Percentiles rank a stretch among this genome's conserved stretches.
These are phyloP conservation scores for Didymellaceae sp. DNA, from an alignment of 2,329 filamentous ascomycete species.

Conservation along the genomic window DNA sequence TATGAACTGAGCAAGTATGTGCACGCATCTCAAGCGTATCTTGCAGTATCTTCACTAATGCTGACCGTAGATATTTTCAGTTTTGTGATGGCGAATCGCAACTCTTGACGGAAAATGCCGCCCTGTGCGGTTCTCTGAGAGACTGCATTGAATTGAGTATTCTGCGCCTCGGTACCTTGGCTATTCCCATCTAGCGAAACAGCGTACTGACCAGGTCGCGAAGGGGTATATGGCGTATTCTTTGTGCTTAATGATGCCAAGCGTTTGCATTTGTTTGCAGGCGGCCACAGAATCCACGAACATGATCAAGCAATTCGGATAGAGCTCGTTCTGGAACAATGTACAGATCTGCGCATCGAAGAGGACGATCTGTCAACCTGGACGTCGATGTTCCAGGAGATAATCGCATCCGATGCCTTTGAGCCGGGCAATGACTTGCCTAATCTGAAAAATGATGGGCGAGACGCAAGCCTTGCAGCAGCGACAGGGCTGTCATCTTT, in stretches of 20 bases:
- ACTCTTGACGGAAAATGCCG: background rate
- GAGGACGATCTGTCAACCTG: background rate
- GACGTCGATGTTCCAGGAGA: background rate
- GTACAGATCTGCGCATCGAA: background rate
- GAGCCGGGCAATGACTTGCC: background rate
- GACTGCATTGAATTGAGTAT: conserved; percentile 3
- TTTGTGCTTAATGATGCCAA: background rate
- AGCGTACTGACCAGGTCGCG: background rate
- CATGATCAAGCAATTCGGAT: background rate
- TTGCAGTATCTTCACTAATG: background rate
- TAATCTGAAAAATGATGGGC: background rate
- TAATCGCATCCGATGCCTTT: background rate
- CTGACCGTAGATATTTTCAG: conserved; percentile 1
- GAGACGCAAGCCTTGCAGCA: background rate
- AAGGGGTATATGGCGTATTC: background rate
- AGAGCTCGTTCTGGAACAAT: background rate
- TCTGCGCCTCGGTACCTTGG: conserved; percentile 1
- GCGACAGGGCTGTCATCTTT: background rate
- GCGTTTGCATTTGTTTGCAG: background rate
- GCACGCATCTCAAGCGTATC: no score
- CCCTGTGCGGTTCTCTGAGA: background rate
- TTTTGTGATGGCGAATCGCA: background rate
- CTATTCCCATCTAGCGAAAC: background rate
- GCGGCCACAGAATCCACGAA: background rate
- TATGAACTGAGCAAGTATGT: conserved; percentile 11